Evolutionary conservation across 768 basidiomycete species (phyloP), one percentile per base, ranked within the genome.

Genomic region (Russula compacta): DNA sequence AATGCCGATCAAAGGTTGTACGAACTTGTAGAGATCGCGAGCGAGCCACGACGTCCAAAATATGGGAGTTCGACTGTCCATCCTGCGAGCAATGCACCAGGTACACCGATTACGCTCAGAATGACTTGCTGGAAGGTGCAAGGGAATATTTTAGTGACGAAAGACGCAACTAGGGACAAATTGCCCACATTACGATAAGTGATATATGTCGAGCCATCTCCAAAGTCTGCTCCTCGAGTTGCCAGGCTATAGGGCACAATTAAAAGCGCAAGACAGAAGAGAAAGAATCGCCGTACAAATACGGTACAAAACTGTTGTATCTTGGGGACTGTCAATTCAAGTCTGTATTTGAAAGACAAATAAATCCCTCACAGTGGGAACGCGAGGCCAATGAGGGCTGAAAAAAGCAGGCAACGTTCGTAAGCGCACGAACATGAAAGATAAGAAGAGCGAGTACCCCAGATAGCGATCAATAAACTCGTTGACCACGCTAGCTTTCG

Each of bases 311-410:
- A 55, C 74, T 75, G 69, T 82, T 79, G 65, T 82, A 79, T 40
- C 78, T 79, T 50, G 14, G 46, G 19, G 43, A 4, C 19, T 6
- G 21, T 10, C 3, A n/a, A 44, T 46, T 29, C 59, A 15, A 64
- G 56, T 56, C 10, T 44, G 21, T 29, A 43, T 21, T 21, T 6
- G 21, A 32, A 29, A 43, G 7, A 21, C 3, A 24, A 55, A n/a
- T 19, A 8, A 55, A 17, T 50, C 11, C 69, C 78, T 71, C 64
- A 84, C 75, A 90, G 71, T 15, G 88, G 86, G 64, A 85, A 89
- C 2, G 87, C 87, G 14, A 90, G 77, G 7, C 88, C 89, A 60
- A 91, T 90, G 46, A 90, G 75, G 1, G 82, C 87, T 87, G 64
- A 63, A 14, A 15, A 15, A 55, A n/a, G 1, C 14, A 15, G 2